A percentile compares a stretch with the other conserved stretches of the same genome.
Conservation (phyloP, 106 monocot species). For the Allium fistulosum region DNA sequence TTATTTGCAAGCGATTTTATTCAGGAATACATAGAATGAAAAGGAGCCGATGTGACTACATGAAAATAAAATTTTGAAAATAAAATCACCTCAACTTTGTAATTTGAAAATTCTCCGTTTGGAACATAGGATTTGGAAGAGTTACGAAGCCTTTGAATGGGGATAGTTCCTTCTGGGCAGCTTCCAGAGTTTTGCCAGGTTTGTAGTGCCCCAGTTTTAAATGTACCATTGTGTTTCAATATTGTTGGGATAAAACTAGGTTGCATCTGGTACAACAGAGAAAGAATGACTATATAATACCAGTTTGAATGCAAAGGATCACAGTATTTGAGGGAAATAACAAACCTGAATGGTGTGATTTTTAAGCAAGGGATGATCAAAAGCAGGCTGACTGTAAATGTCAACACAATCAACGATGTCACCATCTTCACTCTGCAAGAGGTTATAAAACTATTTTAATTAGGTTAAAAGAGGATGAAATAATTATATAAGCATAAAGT, state of each 20-base stretch:
- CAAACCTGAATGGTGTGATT: slow-evolving; percentile 10
- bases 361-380: slow-evolving; percentile 3
- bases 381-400: slow-evolving; percentile 10
- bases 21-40: not conserved
- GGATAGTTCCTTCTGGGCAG: not conserved
- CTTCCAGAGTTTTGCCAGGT: not conserved
- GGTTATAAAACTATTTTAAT: not conserved
- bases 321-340: too few species aligned
- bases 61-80: not conserved
- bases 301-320: too few species aligned
- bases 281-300: too few species aligned
- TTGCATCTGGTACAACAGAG: not conserved
- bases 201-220: not conserved
- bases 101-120: too few species aligned
- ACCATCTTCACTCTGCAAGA: slow-evolving; percentile 8
- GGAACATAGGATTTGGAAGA: too few species aligned
- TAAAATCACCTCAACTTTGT: too few species aligned
- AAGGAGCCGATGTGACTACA: not conserved
- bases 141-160: not conserved
- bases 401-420: slow-evolving; percentile 13
- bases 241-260: not conserved
- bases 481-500: too few species aligned
- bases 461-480: too few species aligned
- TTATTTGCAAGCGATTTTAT: too few species aligned
- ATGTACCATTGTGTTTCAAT: not conserved